phyloP scores from a whole-genome alignment of 2,329 filamentous ascomycete genomes.

The Hypoxylon sp. region DNA sequence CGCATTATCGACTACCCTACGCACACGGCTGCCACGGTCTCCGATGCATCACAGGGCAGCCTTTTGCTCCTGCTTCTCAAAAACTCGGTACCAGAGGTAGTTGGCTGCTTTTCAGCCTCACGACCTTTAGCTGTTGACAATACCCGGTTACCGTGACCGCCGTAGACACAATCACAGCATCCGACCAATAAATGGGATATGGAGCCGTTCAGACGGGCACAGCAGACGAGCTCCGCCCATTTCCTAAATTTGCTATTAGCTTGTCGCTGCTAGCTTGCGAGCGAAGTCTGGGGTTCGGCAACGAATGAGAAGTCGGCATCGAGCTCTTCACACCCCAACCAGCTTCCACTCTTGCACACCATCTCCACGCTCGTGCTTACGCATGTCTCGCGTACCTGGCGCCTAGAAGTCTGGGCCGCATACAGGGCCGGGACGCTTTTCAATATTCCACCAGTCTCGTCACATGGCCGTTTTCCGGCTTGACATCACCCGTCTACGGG shows the following conservation, averaged over 20 bases:
- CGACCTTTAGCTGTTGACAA: slow-evolving; percentile 11
- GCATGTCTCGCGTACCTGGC: slow-evolving; percentile 37
- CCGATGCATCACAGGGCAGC: background rate
- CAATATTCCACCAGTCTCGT: slow-evolving; percentile 22
- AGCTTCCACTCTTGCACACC: slow-evolving; percentile 29
- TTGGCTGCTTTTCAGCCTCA: slow-evolving; percentile 34
- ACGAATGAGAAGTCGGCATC: slow-evolving; percentile 29
- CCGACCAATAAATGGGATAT: slow-evolving; percentile 23
- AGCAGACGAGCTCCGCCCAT: slow-evolving; percentile 28
- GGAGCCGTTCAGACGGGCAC: slow-evolving; percentile 23
- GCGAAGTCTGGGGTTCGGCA: slow-evolving; percentile 10
- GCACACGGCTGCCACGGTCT: background rate
- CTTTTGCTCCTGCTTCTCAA: slow-evolving; percentile 4
- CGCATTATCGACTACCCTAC: slow-evolving; percentile 11
- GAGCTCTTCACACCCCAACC: slow-evolving; percentile 28
- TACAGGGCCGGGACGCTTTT: slow-evolving; percentile 21
- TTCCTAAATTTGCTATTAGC: slow-evolving; percentile 35
- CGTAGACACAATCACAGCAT: slow-evolving; percentile 23
- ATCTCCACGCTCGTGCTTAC: slow-evolving; percentile 35
- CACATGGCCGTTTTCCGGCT: slow-evolving; percentile 25
- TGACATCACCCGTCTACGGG: slow-evolving; percentile 16
- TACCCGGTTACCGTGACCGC: slow-evolving; percentile 4
- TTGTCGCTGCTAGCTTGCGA: slow-evolving; percentile 34
- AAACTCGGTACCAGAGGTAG: slow-evolving; percentile 14
- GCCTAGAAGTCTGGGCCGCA: slow-evolving; percentile 31